Conservation (phyloP, 1,284 basidiomycete species). For the Agaricales sp. region DNA sequence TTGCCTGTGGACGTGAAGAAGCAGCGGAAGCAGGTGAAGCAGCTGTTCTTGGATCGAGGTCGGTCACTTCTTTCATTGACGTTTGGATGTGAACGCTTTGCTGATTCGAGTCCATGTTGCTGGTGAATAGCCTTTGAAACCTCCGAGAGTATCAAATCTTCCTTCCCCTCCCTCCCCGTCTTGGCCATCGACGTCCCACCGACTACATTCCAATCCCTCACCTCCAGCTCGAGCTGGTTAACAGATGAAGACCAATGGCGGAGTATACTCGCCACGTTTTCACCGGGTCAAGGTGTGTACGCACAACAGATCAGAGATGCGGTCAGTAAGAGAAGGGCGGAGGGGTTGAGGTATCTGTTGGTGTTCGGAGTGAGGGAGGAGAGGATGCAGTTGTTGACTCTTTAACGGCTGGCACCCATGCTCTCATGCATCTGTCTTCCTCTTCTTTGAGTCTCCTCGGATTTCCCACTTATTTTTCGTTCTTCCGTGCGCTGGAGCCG, state of each 20-base stretch:
- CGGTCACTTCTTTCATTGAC: conserved; percentile 4
- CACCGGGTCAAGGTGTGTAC: conserved; percentile 33
- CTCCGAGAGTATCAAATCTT: conserved; percentile 39
- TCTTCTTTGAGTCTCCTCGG: neutral
- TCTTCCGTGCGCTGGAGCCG: too few species aligned
- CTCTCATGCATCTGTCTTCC: neutral
- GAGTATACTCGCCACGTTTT: conserved; percentile 42
- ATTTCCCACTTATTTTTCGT: too few species aligned
- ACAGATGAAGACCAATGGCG: conserved; percentile 69
- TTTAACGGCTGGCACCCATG: too few species aligned
- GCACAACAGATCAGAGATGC: conserved; percentile 58
- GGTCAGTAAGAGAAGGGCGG: conserved; percentile 44
- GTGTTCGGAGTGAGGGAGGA: conserved; percentile 66
- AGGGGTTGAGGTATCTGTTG: conserved; percentile 53
- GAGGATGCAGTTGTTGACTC: conserved; percentile 47
- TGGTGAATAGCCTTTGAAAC: conserved; percentile 47
- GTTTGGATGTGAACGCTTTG: conserved; percentile 5
- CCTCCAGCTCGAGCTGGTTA: conserved; percentile 49
- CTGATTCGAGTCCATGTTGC: conserved; percentile 7
- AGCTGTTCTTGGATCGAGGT: conserved; percentile 63
- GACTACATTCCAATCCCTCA: conserved; percentile 51
- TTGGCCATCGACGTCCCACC: conserved; percentile 60
- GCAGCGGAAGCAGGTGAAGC: conserved; percentile 59
- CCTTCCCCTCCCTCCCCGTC: conserved; percentile 54
- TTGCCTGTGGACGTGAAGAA: conserved; percentile 64